phyloP scores from a whole-genome alignment of 2,329 filamentous ascomycete species.

The Zasmidium citrigriseum region DNA sequence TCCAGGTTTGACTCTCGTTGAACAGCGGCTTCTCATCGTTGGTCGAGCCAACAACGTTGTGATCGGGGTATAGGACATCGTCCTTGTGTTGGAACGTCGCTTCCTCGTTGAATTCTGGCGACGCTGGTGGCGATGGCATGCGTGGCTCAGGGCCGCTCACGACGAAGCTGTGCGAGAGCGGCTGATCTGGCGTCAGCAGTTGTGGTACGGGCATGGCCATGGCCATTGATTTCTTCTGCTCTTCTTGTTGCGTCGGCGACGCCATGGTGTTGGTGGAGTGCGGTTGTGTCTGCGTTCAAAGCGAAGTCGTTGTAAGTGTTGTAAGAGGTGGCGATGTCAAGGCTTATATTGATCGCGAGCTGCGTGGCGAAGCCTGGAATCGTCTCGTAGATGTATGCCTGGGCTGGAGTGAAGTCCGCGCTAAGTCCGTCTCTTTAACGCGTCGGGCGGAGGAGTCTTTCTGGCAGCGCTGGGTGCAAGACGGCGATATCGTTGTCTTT shows the following conservation, averaged over 20 bases:
- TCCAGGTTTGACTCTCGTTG: constrained; percentile 1
- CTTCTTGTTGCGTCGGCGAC: constrained; percentile 15
- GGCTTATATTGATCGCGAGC: constrained; percentile 16
- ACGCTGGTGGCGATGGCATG: constrained; percentile 23
- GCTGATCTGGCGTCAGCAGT: constrained; percentile 25
- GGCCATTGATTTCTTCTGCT: constrained; percentile 15
- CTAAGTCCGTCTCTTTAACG: constrained; percentile 15
- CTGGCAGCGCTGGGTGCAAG: not conserved
- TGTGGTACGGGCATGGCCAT: constrained; percentile 12
- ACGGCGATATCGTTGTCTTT: not conserved
- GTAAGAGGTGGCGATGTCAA: constrained; percentile 8
- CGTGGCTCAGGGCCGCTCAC: constrained; percentile 11
- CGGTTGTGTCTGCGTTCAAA: constrained; percentile 4
- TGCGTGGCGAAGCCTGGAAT: constrained; percentile 23
- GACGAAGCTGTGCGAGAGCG: constrained; percentile 22
- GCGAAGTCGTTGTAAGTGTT: constrained; percentile 1
- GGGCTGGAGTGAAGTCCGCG: constrained; percentile 17
- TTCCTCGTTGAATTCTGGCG: constrained; percentile 21
- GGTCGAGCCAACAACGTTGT: constrained; percentile 5
- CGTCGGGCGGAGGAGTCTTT: not conserved
- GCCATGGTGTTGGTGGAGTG: constrained; percentile 15
- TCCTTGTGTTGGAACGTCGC: constrained; percentile 16
- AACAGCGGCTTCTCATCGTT: constrained; percentile 8
- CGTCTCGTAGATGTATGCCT: constrained; percentile 19
- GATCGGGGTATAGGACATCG: constrained; percentile 22